Evolutionary conservation across 1,139 yeast species (phyloP).

Genomic region (Suhomyces ambrosiae): DNA sequence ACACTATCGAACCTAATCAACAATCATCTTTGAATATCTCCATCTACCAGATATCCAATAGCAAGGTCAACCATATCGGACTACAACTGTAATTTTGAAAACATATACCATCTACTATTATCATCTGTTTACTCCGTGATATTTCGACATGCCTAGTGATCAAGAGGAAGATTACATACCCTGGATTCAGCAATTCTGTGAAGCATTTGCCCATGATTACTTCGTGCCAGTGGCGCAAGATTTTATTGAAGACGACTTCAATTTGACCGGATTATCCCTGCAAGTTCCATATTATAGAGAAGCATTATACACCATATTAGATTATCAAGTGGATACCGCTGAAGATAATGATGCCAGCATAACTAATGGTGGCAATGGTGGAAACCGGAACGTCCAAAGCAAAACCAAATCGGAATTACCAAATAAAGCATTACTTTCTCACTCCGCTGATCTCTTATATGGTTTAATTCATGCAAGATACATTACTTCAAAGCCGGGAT

Average conservation of each 20-base stretch:
- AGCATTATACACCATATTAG: slow-evolving; percentile 84
- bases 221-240: slow-evolving; percentile 92
- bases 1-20: too few species aligned
- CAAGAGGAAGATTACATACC: slow-evolving; percentile 67
- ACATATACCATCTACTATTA: too few species aligned
- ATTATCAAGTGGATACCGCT: slow-evolving; percentile 79
- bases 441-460: slow-evolving; percentile 86
- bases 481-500: slow-evolving; percentile 85
- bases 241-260: slow-evolving; percentile 94
- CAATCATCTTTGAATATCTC: too few species aligned
- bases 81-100: too few species aligned
- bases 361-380: slow-evolving; percentile 14
- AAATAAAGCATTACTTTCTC: slow-evolving; percentile 76
- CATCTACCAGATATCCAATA: too few species aligned
- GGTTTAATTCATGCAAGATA: slow-evolving; percentile 94
- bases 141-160: slow-evolving; percentile 50
- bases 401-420: slow-evolving; percentile 49
- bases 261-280: slow-evolving; percentile 82
- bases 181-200: slow-evolving; percentile 90
- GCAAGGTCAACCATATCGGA: too few species aligned
- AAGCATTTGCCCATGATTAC: slow-evolving; percentile 87
- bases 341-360: slow-evolving; percentile 31
- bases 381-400: slow-evolving; percentile 10
- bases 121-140: too few species aligned
- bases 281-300: slow-evolving; percentile 91